A percentile compares a stretch with the other conserved stretches of the same genome.
Evolutionary conservation across 83 land plant genomes (phyloP).

Genomic region (Diphasiastrum complanatum): DNA sequence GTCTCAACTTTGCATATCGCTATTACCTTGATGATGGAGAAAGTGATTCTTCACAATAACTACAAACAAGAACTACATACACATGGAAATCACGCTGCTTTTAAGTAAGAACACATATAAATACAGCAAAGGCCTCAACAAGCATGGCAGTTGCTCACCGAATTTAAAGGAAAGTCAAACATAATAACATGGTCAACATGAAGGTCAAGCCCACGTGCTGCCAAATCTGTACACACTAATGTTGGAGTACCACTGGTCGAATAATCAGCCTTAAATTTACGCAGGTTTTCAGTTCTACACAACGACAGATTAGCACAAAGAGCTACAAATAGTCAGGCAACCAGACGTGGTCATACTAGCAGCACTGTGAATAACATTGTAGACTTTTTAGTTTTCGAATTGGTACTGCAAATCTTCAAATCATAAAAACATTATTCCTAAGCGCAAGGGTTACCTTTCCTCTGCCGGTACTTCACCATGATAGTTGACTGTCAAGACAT

Average conservation of each 20-base stretch:
- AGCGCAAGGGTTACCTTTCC: constrained; percentile 53
- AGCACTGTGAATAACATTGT: too few relatives aligned
- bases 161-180: constrained; percentile 90
- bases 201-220: constrained; percentile 94
- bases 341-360: too few relatives aligned
- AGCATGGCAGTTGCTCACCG: constrained; percentile 44
- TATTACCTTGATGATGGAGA: background rate
- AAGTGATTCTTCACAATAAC: background rate
- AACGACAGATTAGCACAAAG: background rate
- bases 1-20: background rate
- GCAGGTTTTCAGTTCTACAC: constrained; percentile 74
- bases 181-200: constrained; percentile 97
- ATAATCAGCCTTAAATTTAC: constrained; percentile 74
- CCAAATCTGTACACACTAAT: constrained; percentile 95
- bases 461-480: constrained; percentile 99
- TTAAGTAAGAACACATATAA: background rate
- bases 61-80: constrained; percentile 1
- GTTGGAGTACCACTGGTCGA: constrained; percentile 71
- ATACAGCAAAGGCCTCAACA: background rate
- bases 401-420: background rate
- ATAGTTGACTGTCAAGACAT: constrained; percentile 80
- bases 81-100: background rate
- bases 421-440: background rate
- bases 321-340: background rate
- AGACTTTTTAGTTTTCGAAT: background rate